A percentile compares a stretch with the other conserved stretches of the same genome.
phyloP scores from a whole-genome alignment of 148 eudicot genomes.

The Vaccinium vitisidaea region DNA sequence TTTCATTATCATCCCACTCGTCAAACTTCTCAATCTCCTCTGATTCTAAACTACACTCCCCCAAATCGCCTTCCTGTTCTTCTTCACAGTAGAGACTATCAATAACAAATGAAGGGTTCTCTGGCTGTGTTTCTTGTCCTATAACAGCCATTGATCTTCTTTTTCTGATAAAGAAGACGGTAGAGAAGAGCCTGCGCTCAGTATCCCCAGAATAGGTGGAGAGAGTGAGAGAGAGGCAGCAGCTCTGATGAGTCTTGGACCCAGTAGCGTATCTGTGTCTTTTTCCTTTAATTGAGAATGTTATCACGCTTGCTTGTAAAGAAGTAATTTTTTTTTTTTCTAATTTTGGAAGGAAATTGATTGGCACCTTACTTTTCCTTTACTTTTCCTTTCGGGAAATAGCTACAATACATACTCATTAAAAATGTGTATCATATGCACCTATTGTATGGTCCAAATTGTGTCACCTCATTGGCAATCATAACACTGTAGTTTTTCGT shows the following conservation, averaged over 20 bases:
- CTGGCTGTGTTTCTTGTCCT: conserved; percentile 16
- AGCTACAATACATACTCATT: too few relatives aligned
- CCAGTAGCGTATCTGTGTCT: conserved; percentile 28
- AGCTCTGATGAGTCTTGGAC: conserved; percentile 21
- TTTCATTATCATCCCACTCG: conserved; percentile 44
- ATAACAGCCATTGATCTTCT: conserved; percentile 27
- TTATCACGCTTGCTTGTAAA: neutral
- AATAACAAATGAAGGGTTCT: conserved; percentile 31
- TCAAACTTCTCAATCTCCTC: conserved; percentile 11
- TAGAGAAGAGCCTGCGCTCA: conserved; percentile 24
- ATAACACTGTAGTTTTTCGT: too few relatives aligned
- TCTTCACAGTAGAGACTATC: conserved; percentile 47
- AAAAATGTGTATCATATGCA: too few relatives aligned
- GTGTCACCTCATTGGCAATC: too few relatives aligned
- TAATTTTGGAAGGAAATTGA: too few relatives aligned
- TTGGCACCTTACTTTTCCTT: too few relatives aligned
- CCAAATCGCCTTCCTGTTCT: conserved; percentile 33
- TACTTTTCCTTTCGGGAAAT: too few relatives aligned
- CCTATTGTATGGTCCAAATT: too few relatives aligned
- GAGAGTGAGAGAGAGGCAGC: neutral
- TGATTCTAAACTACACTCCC: conserved; percentile 8
- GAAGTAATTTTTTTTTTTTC: too few relatives aligned
- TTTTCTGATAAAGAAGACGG: conserved; percentile 34
- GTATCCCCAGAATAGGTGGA: conserved; percentile 27
- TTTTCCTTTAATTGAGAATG: neutral